Evolutionary conservation across 2,329 filamentous ascomycete genomes (phyloP).

Genomic region (Neoscytalidium dimidiatum): DNA sequence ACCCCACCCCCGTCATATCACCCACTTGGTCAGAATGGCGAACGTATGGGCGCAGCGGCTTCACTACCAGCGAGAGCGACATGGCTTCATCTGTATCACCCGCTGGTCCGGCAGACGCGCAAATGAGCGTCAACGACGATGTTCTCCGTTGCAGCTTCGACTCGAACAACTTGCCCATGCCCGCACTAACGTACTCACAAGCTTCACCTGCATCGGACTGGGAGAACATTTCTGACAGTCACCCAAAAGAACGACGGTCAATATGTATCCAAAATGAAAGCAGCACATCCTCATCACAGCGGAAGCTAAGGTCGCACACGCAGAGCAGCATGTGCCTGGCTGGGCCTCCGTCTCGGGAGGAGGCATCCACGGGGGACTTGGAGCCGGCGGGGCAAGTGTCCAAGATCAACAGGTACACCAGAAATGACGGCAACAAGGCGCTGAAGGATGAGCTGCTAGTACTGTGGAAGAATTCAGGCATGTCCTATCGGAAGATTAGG

Average conservation of each 20-base stretch:
- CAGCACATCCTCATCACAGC: neutral
- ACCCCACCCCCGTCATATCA: neutral
- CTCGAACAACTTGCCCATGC: neutral
- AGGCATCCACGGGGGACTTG: neutral
- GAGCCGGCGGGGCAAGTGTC: neutral
- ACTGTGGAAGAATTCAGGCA: slow-evolving; percentile 54
- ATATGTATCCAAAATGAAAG: neutral
- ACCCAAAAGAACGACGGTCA: neutral
- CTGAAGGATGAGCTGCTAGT: slow-evolving; percentile 47
- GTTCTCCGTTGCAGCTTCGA: neutral
- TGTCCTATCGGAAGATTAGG: slow-evolving; percentile 68
- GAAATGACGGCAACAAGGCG: neutral
- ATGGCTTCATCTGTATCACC: neutral
- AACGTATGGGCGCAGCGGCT: neutral
- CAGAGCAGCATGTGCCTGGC: neutral
- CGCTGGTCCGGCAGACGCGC: neutral
- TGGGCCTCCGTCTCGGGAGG: neutral
- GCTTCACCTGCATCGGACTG: slow-evolving; percentile 5
- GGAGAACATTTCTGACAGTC: neutral
- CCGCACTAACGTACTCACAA: slow-evolving; percentile 11
- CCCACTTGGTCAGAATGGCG: slow-evolving; percentile 5
- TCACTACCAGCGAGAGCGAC: slow-evolving; percentile 13
- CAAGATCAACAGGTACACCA: neutral
- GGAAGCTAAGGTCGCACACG: neutral
- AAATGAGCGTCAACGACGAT: neutral